Conservation (phyloP, 163 green algal genomes). For the Picocystis sp. region DNA sequence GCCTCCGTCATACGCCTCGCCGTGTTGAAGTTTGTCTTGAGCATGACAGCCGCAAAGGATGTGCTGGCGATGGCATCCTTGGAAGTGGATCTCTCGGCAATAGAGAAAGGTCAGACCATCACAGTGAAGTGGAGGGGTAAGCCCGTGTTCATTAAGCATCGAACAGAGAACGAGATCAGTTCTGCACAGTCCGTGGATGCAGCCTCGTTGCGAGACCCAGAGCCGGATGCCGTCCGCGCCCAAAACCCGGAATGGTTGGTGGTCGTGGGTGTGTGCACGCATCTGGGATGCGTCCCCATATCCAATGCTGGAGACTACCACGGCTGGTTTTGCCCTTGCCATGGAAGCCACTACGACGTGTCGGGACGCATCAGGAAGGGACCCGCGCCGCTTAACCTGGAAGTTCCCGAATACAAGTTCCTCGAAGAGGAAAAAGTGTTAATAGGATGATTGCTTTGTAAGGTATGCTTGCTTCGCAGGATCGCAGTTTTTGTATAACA, state of each 20-base stretch:
- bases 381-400: conserved; percentile 91
- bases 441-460: conserved; percentile 47
- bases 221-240: conserved; percentile 62
- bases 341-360: conserved; percentile 95
- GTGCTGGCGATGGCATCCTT: conserved; percentile 91
- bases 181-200: conserved; percentile 51
- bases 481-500: neutral
- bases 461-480: neutral
- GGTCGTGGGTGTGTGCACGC: conserved; percentile 95
- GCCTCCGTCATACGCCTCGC: conserved; percentile 78
- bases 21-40: conserved; percentile 92
- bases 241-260: conserved; percentile 92
- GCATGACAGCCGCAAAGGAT: conserved; percentile 72
- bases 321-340: conserved; percentile 99
- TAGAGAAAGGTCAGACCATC: conserved; percentile 74
- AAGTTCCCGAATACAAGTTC: conserved; percentile 92
- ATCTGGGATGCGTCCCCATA: conserved; percentile 96
- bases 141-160: conserved; percentile 91
- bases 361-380: conserved; percentile 85
- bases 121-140: conserved; percentile 99
- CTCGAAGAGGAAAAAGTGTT: conserved; percentile 59
- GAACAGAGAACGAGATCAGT: conserved; percentile 74
- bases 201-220: conserved; percentile 68
- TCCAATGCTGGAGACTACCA: conserved; percentile 95
- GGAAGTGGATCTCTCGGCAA: conserved; percentile 81